Evolutionary conservation across 2,329 filamentous ascomycete genomes (phyloP), one percentile per base, ranked within the genome.

Genomic region (Trichoderma sp.): DNA sequence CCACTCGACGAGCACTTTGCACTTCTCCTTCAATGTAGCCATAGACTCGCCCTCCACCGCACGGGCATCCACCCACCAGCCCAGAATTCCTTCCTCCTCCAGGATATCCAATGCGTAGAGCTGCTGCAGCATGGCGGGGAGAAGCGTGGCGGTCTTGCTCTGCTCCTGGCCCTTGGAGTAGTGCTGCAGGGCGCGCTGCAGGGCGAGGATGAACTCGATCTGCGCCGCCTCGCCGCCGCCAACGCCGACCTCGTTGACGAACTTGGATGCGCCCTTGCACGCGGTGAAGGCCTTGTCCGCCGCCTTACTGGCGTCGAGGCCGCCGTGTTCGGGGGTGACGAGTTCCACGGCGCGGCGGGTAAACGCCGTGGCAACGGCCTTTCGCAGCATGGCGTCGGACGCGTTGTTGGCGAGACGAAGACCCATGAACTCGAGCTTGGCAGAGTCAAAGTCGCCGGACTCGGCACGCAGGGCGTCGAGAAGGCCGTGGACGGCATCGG

Each of bases 371-470:
- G 92, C 92, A 27, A 98, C 90, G 17, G 95, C 93, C 37, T 90
- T 90, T 53, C 94, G 92, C 74, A 98, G 92, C 78, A 95, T 91
- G 71, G 90, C 86, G 75, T 97, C 94, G 1, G 93, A 94, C 2
- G 95, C 95, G 74, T 98, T 93, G 74, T 92, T 92, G 65, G 90
- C 91, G 78, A 99, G 92, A 12, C 94, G 90, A n/a, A 98, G 84
- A 56, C 93, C 92, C 83, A 94, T 97, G 70, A 99, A 91, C 77
- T 99, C 95, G 37, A 98, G 87, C 77, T 94, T 93, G 59, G 88
- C 87, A 2, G 84, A 84, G 74, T 97, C 94, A 71, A 97, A 95
- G 76, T 96, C 92, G 12, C 89, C 87, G 15, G 87, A 86, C 13
- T 89, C 88, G 25, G 89, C 90, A 61, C 91, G 90, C 50, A 98